Evolutionary conservation across 2,329 filamentous ascomycete genomes (phyloP).

Genomic region (Talaromyces sp.): DNA sequence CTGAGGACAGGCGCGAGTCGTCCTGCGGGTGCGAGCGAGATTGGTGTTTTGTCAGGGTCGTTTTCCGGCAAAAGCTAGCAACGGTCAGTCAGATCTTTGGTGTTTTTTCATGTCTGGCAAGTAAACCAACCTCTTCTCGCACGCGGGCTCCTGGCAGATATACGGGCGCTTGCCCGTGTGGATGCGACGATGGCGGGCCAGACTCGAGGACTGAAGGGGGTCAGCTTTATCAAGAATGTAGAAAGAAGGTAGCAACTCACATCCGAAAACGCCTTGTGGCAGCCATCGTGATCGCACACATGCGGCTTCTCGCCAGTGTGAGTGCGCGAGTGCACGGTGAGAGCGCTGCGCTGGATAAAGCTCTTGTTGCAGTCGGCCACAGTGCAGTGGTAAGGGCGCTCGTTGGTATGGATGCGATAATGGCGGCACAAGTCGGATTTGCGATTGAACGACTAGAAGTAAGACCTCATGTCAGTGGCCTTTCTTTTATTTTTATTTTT

Average conservation of each 20-base stretch:
- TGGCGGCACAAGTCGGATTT: conserved; percentile 44
- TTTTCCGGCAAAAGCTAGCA: conserved; percentile 35
- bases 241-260: conserved; percentile 20
- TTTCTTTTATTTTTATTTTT: no score
- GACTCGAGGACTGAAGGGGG: conserved; percentile 31
- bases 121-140: conserved; percentile 32
- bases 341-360: conserved; percentile 43
- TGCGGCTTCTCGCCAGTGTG: conserved; percentile 42
- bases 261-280: conserved; percentile 40
- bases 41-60: conserved; percentile 36
- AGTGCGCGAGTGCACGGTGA: conserved; percentile 41
- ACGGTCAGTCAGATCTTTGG: background rate
- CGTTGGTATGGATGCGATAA: conserved; percentile 44
- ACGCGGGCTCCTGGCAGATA: conserved; percentile 34
- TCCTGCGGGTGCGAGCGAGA: conserved; percentile 33
- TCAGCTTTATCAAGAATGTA: background rate
- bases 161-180: conserved; percentile 37
- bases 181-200: conserved; percentile 35
- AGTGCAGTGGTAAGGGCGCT: conserved; percentile 42
- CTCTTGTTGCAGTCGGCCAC: conserved; percentile 41
- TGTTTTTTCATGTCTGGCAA: background rate
- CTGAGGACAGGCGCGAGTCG: conserved; percentile 29
- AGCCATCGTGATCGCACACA: conserved; percentile 37
- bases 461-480: conserved; percentile 1
- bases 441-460: conserved; percentile 40